Conservation (phyloP, 805 yeast species). For the Brettanomyces custersianus region DNA sequence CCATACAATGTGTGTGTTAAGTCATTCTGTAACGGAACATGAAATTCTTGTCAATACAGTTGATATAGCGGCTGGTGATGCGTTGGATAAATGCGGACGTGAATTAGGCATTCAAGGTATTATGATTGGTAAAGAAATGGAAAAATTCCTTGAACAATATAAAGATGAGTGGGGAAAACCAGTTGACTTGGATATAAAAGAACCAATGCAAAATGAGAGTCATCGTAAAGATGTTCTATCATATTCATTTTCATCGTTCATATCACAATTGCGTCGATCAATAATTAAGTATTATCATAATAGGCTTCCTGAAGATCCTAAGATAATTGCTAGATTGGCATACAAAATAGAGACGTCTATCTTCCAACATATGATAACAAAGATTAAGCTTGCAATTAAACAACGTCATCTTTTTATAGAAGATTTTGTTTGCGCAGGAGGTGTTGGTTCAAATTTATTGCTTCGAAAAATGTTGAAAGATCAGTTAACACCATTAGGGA, state of each 20-base stretch:
- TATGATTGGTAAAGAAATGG: conserved; percentile 83
- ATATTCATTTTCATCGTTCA: conserved; percentile 75
- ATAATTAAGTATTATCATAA: conserved; percentile 16
- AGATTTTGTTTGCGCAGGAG: conserved; percentile 79
- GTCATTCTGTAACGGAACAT: conserved; percentile 54
- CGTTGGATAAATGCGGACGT: conserved; percentile 87
- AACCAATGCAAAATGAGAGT: conserved; percentile 44
- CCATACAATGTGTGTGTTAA: conserved; percentile 79
- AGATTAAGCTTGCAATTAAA: conserved; percentile 44
- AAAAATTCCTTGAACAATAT: conserved; percentile 35
- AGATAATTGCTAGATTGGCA: conserved; percentile 38
- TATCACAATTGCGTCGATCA: conserved; percentile 21
- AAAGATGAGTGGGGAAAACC: conserved; percentile 23
- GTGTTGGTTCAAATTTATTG: conserved; percentile 73
- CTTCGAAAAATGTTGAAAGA: conserved; percentile 40
- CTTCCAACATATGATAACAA: conserved; percentile 64
- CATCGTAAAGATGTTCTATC: conserved; percentile 36
- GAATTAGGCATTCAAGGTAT: conserved; percentile 71
- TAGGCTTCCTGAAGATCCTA: conserved; percentile 11
- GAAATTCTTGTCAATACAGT: conserved; percentile 63
- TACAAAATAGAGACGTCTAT: conserved; percentile 53
- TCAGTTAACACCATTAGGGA: conserved; percentile 24
- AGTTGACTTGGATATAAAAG: conserved; percentile 26
- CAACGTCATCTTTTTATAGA: conserved; percentile 32
- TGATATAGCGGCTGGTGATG: conserved; percentile 91